A percentile compares a stretch with the other conserved stretches of the same genome.
Conservation (phyloP, 1,139 yeast species). For the Hyphopichia wangnamkhiaoensis region DNA sequence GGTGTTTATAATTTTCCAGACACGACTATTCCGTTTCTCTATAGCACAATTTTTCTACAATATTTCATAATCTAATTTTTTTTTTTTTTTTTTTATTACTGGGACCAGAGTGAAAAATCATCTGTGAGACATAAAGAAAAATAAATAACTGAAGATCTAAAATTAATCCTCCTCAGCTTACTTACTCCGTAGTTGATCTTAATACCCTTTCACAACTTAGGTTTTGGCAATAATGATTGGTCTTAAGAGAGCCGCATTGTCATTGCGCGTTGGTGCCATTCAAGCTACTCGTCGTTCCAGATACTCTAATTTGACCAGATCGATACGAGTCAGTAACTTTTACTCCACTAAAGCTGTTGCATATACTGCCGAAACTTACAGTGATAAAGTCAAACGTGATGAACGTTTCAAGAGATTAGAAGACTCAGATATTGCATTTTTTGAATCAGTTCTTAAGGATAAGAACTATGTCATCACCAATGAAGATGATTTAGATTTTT, state of each 20-base stretch:
- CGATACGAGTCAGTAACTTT: neutral
- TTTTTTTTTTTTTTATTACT: too few species aligned
- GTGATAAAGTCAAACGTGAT: constrained; percentile 51
- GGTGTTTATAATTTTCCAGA: too few species aligned
- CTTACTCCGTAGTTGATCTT: too few species aligned
- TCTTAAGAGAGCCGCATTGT: neutral
- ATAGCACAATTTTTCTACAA: too few species aligned
- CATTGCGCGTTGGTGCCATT: neutral
- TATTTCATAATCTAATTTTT: too few species aligned
- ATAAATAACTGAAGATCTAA: too few species aligned
- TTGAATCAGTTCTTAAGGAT: constrained; percentile 57
- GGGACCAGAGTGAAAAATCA: too few species aligned
- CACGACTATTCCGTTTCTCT: too few species aligned
- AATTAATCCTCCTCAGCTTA: too few species aligned
- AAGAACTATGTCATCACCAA: constrained; percentile 51
- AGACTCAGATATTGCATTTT: constrained; percentile 59
- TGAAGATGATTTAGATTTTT: constrained; percentile 65
- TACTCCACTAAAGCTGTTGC: constrained; percentile 48
- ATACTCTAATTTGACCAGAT: constrained; percentile 1
- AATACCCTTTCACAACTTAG: too few species aligned
- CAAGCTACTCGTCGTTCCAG: constrained; percentile 4
- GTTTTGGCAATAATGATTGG: too few species aligned
- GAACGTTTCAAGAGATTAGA: constrained; percentile 48
- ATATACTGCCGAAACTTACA: constrained; percentile 65
- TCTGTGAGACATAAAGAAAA: too few species aligned